Evolutionary conservation across 495 filamentous ascomycete species (phyloP), one percentile per base, ranked within the genome.

Genomic region (Penicillium roqueforti): DNA sequence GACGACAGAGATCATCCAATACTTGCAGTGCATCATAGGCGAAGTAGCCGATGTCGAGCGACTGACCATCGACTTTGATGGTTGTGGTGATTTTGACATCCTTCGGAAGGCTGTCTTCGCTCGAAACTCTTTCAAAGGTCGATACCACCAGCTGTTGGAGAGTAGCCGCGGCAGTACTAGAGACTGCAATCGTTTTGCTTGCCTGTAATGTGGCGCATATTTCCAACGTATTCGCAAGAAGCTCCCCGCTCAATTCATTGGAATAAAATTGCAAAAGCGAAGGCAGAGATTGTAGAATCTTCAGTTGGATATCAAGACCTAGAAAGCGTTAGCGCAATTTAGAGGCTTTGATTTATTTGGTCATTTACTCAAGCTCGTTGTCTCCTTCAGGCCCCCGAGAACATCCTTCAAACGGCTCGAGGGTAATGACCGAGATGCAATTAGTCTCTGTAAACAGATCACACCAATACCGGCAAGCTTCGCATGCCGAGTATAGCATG

Each of bases 271-370:
- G 91, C 7, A 97, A 73, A 34, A 98, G 65, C 1, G 91, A 87
- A n/a, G 95, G 93, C 28, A 98, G 74, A 0, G 91, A 88, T 66
- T 98, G 93, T 16, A 98, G 76, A 26, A 97, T 95, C 71, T 97
- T 98, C 46, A 98, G 81, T 61, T 98, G 93, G 3, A 97, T 86
- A 68, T 98, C 95, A 44, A 95, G 80, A 29, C 86, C 91, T 79
- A 70, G 61, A 22, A 60, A 70, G 3, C n/a, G 49, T 80, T 46
- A 78, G 68, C 45, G 55, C 20, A 4, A 9, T 5, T 16, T 26
- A 28, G 47, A 8, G 23, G 23, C 4, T n/a, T 43, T 32, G 10
- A 10, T 40, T 3, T 40, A 22, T 8, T 26, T 16, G 16, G 28
- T 16, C 16, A 60, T 66, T 45, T 72, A 85, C 85, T 80, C 53